Base-by-base conservation (phyloP, 2,329 filamentous ascomycete species). In the Calonectria multiphialidica region DNA sequence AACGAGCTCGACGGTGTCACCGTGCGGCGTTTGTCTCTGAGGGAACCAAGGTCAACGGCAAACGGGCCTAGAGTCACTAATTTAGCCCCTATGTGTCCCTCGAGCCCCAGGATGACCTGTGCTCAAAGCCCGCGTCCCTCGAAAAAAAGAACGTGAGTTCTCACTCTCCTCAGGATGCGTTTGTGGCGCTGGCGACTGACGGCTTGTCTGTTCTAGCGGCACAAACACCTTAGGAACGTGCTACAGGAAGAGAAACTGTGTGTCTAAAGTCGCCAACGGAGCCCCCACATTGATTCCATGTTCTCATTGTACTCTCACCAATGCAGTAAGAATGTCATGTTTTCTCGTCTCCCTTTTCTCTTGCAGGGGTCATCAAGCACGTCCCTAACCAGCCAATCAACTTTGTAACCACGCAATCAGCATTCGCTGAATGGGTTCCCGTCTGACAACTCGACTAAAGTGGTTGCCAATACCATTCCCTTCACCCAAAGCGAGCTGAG, bases 41-140 rank as follows among this genome's bases (percentile, higher is more conserved):
- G 37, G 45, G 47, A n/a, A 9, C 47, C 44, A 42, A 49, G 40
- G 25, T 30, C 63, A 53, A 62, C 37, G 45, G 62, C 23, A 42
- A 66, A 68, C 47, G 50, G 40, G 47, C n/a, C 47, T 49, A 50
- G 47, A 64, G 47, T 57, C 55, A 37, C 69, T 71, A 68, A 47
- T 64, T 64, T 71, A 71, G 69, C 69, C 64, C 64, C 69, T 71
- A 23, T 33, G 53, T 57, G 40, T 30, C n/a, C 47, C 57, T 59
- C 64, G 47, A 67, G 69, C 64, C 69, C 55, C 23, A 3, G 15
- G 15, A 59, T 71, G 69, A 30, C 49, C 69, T 68, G 69, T 71
- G 69, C 69, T 59, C 16, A 30, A 18, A 33, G 50, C 61, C 59
- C 42, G 40, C 25, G 69, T 42, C 45, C 57, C 57, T 64, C 57